Base-by-base conservation (phyloP, 1,284 basidiomycete species). In the Ustilago lituana region DNA sequence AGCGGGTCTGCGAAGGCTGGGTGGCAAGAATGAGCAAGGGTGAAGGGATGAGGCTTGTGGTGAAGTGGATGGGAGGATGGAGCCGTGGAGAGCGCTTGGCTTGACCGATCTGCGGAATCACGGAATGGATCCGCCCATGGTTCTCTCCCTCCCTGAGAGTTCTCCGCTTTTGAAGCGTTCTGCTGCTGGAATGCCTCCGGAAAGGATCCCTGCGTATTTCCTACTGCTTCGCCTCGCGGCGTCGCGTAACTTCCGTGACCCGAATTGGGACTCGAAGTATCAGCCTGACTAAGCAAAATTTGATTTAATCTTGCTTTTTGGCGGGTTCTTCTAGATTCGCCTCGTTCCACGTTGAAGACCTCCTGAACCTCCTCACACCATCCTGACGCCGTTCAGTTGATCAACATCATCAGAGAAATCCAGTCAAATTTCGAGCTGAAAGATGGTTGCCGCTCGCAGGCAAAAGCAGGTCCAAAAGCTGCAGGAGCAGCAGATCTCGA, bases 401-500 rank as follows among this genome's bases (percentile, higher is more conserved):
- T n/a, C 29, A 27, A 10, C 23, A 27, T 23, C 37, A 43, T 11
- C 31, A 4, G 15, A n/a, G 19, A 27, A 20, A n/a, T n/a, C n/a
- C n/a, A n/a, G n/a, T n/a, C n/a, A n/a, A n/a, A n/a, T n/a, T n/a
- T n/a, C n/a, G n/a, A n/a, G n/a, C n/a, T n/a, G n/a, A 17, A 57
- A 36, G 35, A 69, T 69, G 66, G 60, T 55, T 4, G 51, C 66
- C 20, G 45, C 66, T 33, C 55, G 53, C 8, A 55, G 41, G 22
- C 60, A 59, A 40, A 29, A 41, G 20, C 60, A 69, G 38, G 52
- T 56, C 14, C 56, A 63, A 27, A 69, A 69, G 60, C 39, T 55
- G 35, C 66, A 69, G 37, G 66, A 69, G 56, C 59, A 69, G 56
- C 60, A 55, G 14, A 56, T 70, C 20, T 70, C 67, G 19, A 52